Conservation (phyloP, 441 rosid genomes). For the Isatis lusitanica region DNA sequence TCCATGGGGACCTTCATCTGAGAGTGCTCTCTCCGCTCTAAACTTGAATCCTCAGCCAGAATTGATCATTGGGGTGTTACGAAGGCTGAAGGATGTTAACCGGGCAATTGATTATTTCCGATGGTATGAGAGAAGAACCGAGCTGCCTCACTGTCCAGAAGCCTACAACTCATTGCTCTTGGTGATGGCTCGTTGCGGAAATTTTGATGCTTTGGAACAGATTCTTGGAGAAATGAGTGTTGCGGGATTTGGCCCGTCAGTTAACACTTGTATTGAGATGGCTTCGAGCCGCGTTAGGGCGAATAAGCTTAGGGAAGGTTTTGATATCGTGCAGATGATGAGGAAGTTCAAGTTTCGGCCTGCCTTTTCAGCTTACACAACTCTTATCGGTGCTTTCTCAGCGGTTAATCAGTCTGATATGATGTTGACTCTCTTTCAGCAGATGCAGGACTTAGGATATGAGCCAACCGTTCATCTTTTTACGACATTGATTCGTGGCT, state of each 20-base stretch:
- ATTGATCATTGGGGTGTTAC: conserved; percentile 63
- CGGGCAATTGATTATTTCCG: conserved; percentile 63
- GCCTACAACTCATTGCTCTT: conserved; percentile 78
- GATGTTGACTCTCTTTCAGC: conserved; percentile 77
- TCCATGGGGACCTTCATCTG: conserved; percentile 73
- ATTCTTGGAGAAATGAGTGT: conserved; percentile 85
- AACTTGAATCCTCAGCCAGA: conserved; percentile 60
- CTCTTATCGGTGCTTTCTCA: conserved; percentile 86
- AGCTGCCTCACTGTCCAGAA: conserved; percentile 63
- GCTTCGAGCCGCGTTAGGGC: conserved; percentile 60
- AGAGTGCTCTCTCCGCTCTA: conserved; percentile 56
- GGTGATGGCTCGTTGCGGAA: conserved; percentile 63
- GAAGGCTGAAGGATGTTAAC: conserved; percentile 62
- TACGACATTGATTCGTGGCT: conserved; percentile 75
- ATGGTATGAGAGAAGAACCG: conserved; percentile 71
- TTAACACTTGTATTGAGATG: conserved; percentile 54
- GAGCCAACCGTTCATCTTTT: conserved; percentile 79
- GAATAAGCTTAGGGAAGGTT: conserved; percentile 66
- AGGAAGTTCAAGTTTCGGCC: conserved; percentile 89
- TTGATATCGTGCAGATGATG: conserved; percentile 74
- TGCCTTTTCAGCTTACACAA: conserved; percentile 86
- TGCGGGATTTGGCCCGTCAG: conserved; percentile 79
- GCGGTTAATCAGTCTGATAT: conserved; percentile 52
- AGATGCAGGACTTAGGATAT: conserved; percentile 94
- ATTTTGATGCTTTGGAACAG: conserved; percentile 63